These are phyloP conservation scores for Lophiostoma macrostomum DNA, from an alignment of 495 filamentous ascomycete species.

Conservation along the genomic window DNA sequence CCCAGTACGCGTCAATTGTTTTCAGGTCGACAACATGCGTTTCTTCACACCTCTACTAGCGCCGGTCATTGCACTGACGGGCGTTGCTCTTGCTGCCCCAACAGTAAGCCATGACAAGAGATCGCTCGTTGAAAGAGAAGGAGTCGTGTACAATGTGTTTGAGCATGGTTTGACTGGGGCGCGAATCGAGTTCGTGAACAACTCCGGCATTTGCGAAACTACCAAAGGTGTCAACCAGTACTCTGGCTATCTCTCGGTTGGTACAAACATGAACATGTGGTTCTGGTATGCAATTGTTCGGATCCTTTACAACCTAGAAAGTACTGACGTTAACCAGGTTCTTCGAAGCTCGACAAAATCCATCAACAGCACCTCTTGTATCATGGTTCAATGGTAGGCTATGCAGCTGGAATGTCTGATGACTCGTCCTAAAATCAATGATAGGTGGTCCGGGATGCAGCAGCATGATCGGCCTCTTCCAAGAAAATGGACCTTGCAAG, in stretches of 20 bases:
- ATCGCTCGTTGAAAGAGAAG: conserved; percentile 40
- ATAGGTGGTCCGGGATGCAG: conserved; percentile 51
- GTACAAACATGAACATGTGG: conserved; percentile 53
- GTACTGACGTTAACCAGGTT: conserved; percentile 25
- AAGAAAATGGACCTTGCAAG: conserved; percentile 63
- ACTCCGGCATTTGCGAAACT: conserved; percentile 48
- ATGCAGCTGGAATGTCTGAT: too few species aligned
- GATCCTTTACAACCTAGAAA: conserved; percentile 15
- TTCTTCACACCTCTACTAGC: conserved; percentile 16
- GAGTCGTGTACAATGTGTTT: conserved; percentile 48
- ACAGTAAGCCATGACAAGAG: conserved; percentile 41
- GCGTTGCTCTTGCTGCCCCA: conserved; percentile 34
- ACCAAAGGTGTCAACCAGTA: conserved; percentile 49
- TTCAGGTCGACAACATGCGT: conserved; percentile 11
- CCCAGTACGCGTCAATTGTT: background rate
- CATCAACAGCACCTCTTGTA: conserved; percentile 50
- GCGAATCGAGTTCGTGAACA: conserved; percentile 52
- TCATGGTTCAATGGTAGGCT: conserved; percentile 61
- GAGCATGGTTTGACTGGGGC: conserved; percentile 53
- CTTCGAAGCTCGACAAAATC: conserved; percentile 53
- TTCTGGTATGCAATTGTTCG: conserved; percentile 43
- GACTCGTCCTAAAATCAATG: too few species aligned
- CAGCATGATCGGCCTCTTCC: conserved; percentile 60
- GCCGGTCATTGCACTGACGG: conserved; percentile 21
- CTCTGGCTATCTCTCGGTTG: conserved; percentile 55